A percentile compares a stretch with the other conserved stretches of the same genome.
Conservation (phyloP, 306 rosid species). For the Fragaria iinumae region DNA sequence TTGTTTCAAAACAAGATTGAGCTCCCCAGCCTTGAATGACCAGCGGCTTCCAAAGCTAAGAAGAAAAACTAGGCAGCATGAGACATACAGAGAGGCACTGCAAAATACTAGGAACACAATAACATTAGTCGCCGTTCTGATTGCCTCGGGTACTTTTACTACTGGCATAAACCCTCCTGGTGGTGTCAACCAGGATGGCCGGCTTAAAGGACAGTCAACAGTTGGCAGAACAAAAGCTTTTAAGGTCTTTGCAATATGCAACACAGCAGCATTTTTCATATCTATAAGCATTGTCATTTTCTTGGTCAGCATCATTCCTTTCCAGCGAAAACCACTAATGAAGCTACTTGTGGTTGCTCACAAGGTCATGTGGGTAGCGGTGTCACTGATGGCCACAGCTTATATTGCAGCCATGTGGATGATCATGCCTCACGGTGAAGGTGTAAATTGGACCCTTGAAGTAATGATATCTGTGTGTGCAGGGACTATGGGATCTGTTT, state of each 20-base stretch:
- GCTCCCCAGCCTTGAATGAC: not conserved
- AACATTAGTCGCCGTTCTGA: conserved; percentile 55
- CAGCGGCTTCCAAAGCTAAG: conserved; percentile 20
- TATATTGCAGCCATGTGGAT: conserved; percentile 66
- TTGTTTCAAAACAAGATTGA: not conserved
- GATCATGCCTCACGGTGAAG: conserved; percentile 35
- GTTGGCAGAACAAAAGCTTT: conserved; percentile 47
- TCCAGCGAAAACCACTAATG: conserved; percentile 44
- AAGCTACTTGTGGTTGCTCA: conserved; percentile 49
- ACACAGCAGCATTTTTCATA: conserved; percentile 60
- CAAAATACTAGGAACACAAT: conserved; percentile 72
- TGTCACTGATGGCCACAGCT: conserved; percentile 56
- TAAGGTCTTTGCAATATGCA: conserved; percentile 66
- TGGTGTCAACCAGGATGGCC: conserved; percentile 52
- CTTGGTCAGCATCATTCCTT: conserved; percentile 74
- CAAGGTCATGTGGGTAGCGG: conserved; percentile 66
- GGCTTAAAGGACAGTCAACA: conserved; percentile 48
- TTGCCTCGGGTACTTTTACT: conserved; percentile 77
- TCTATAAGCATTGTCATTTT: conserved; percentile 58
- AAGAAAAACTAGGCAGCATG: conserved; percentile 11
- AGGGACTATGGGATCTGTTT: conserved; percentile 52
- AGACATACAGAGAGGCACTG: conserved; percentile 55
- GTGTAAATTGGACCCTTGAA: conserved; percentile 38
- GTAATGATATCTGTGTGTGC: conserved; percentile 35
- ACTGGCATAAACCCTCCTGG: conserved; percentile 78